These are phyloP conservation scores for Chlorella sp. DNA, from an alignment of 139 green algal species.

Conservation along the genomic window DNA sequence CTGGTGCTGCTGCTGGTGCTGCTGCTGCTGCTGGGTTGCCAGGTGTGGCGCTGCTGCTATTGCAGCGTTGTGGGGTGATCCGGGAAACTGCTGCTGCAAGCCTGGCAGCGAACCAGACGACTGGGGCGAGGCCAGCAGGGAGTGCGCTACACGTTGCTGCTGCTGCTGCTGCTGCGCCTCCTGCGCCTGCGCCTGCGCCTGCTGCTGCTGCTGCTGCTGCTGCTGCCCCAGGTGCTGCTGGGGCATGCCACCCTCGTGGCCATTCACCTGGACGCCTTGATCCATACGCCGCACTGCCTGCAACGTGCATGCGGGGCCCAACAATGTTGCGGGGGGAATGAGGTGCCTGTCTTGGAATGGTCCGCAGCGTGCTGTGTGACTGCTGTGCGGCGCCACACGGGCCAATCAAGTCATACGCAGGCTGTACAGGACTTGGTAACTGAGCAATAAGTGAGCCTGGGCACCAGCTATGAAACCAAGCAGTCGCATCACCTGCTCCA, in stretches of 20 bases:
- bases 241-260: not conserved
- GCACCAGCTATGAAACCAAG: no score
- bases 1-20: not conserved
- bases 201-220: not conserved
- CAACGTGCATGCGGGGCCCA: no score
- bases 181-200: not conserved
- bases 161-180: not conserved
- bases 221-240: not conserved
- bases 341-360: no score
- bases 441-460: no score
- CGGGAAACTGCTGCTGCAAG: not conserved
- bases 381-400: no score
- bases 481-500: constrained; percentile 15
- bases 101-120: not conserved
- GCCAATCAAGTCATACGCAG: no score
- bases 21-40: not conserved
- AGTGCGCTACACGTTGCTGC: not conserved
- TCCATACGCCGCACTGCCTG: not conserved
- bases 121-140: not conserved
- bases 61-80: no score
- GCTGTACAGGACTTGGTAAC: no score
- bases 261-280: not conserved
- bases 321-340: no score
- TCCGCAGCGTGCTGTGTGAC: no score
- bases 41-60: no score